A percentile compares a stretch with the other conserved stretches of the same genome.
Conservation (phyloP, 768 basidiomycete species). For the Hirschioporus abietinus region DNA sequence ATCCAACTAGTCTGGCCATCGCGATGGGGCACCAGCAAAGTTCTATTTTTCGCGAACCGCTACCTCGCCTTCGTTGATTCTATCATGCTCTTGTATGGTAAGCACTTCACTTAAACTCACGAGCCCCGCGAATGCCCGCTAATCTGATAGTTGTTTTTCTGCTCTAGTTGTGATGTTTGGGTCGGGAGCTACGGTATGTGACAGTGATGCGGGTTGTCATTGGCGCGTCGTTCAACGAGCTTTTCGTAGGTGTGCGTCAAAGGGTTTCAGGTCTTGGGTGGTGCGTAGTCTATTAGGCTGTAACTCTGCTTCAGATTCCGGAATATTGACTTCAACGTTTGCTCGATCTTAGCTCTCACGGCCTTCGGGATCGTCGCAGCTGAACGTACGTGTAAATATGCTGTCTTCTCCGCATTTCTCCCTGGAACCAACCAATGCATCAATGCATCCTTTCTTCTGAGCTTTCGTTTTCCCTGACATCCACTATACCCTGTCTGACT, state of each 20-base stretch:
- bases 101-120: neutral
- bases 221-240: neutral
- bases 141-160: neutral
- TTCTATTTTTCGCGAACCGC: constrained; percentile 16
- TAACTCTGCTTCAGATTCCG: neutral
- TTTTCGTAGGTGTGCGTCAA: neutral
- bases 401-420: neutral
- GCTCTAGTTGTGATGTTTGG: neutral
- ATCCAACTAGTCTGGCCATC: constrained; percentile 14
- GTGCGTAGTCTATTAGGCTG: neutral
- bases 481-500: neutral
- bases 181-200: neutral
- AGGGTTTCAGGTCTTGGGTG: neutral
- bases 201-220: neutral
- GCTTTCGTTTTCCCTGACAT: neutral
- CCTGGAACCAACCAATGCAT: too few relatives aligned
- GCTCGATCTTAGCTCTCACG: neutral
- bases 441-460: too few relatives aligned
- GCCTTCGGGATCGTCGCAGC: neutral
- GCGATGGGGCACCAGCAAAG: constrained; percentile 12
- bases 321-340: neutral
- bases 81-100: neutral
- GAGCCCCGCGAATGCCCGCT: neutral
- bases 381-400: neutral
- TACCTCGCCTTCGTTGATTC: constrained; percentile 14